These are phyloP conservation scores for Flaveria floridana DNA, from an alignment of 140 eudicot genomes.

Conservation along the genomic window DNA sequence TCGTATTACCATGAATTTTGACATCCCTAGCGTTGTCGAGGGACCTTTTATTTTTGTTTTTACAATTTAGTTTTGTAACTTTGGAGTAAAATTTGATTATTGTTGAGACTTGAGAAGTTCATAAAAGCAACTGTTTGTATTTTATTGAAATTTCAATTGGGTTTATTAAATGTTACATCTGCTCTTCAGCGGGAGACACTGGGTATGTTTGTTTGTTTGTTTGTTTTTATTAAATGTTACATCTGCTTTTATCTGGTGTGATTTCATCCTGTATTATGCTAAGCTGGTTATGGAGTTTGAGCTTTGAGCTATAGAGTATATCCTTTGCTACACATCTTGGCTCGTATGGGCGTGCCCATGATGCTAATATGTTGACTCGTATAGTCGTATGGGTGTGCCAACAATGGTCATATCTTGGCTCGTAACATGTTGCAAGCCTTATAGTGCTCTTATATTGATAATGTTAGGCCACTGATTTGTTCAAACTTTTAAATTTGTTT, in stretches of 20 bases:
- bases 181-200: no score
- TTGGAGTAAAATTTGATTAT: conserved; percentile 43
- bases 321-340: neutral
- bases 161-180: neutral
- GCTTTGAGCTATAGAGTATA: neutral
- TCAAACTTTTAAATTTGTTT: no score
- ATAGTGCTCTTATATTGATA: no score
- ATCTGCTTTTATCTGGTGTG: neutral
- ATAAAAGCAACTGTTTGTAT: conserved; percentile 48
- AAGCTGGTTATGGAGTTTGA: no score
- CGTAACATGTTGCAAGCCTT: no score
- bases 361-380: no score
- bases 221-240: conserved; percentile 5
- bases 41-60: conserved; percentile 29
- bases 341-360: no score
- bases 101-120: conserved; percentile 47
- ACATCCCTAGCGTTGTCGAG: conserved; percentile 17
- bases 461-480: no score
- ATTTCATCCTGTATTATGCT: neutral
- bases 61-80: conserved; percentile 44
- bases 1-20: conserved; percentile 46
- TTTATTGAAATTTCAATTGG: conserved; percentile 32
- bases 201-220: no score
- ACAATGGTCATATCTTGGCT: no score
- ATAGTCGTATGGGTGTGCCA: no score